Conservation (phyloP, 2,329 filamentous ascomycete genomes). For the Trichoderma atrobrunneum region DNA sequence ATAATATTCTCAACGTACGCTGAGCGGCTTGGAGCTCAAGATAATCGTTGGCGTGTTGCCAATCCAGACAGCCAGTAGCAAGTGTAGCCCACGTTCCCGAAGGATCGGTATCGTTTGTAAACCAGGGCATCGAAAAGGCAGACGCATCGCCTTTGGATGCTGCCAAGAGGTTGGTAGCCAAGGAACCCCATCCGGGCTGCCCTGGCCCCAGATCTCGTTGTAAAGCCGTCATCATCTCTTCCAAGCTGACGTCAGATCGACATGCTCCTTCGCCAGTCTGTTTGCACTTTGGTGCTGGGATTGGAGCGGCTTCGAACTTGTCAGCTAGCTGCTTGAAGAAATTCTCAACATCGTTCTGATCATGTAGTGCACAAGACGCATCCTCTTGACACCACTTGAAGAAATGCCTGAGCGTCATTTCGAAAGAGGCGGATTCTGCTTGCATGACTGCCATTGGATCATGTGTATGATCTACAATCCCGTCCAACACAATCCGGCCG, state of each 20-base stretch:
- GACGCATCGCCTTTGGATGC: neutral
- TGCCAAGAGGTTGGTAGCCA: neutral
- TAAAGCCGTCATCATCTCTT: neutral
- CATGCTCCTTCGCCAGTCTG: neutral
- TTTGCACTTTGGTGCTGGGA: neutral
- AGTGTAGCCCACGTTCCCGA: neutral
- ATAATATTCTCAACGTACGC: neutral
- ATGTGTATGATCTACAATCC: constrained; percentile 30
- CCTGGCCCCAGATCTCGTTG: neutral
- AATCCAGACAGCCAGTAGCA: neutral
- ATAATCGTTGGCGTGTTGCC: neutral
- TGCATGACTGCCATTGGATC: neutral
- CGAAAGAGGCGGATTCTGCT: constrained; percentile 4
- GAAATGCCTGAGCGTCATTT: constrained; percentile 11
- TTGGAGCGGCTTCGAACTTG: neutral
- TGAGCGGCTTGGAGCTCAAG: neutral
- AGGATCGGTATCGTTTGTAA: neutral
- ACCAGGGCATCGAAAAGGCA: neutral
- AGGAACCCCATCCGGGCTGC: neutral
- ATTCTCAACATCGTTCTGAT: neutral
- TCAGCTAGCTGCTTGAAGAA: neutral
- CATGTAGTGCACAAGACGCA: neutral
- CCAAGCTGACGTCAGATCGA: neutral
- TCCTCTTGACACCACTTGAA: neutral
- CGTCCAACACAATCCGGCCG: constrained; percentile 41